These are phyloP conservation scores for Diaporthe velutina DNA, from an alignment of 2,329 filamentous ascomycete genomes.

Conservation along the genomic window DNA sequence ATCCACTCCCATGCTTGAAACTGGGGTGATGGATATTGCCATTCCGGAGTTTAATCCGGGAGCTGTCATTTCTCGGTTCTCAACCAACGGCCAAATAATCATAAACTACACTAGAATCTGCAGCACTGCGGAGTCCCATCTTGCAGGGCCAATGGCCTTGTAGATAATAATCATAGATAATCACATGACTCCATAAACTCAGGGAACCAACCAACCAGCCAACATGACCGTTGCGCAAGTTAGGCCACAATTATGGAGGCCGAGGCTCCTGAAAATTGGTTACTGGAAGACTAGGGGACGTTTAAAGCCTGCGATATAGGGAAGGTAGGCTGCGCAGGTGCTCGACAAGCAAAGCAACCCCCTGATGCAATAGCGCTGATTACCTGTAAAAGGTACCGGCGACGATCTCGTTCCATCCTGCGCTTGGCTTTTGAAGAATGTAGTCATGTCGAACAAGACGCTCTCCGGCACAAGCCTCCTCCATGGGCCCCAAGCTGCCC, in stretches of 20 bases:
- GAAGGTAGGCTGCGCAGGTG: no score
- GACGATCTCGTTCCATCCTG: constrained; percentile 1
- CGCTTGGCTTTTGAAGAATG: background rate
- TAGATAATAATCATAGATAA: no score
- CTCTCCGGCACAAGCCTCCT: background rate
- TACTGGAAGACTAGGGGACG: constrained; percentile 1
- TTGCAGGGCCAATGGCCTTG: constrained; percentile 12
- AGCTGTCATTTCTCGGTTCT: constrained; percentile 3
- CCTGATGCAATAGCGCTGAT: background rate
- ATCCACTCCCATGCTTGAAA: background rate
- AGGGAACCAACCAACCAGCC: background rate
- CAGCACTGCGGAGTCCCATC: background rate
- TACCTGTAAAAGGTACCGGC: background rate
- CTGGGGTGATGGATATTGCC: background rate
- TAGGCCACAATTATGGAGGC: constrained; percentile 5
- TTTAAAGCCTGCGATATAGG: no score
- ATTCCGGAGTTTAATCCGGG: no score
- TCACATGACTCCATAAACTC: constrained; percentile 4
- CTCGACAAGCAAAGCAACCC: background rate
- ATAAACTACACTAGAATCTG: constrained; percentile 6
- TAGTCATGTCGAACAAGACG: background rate
- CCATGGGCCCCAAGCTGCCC: constrained; percentile 3
- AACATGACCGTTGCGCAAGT: constrained; percentile 1
- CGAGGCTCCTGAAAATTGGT: background rate
- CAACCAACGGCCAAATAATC: background rate